Conservation (phyloP, 345 rosid genomes). For the Salix viminalis region DNA sequence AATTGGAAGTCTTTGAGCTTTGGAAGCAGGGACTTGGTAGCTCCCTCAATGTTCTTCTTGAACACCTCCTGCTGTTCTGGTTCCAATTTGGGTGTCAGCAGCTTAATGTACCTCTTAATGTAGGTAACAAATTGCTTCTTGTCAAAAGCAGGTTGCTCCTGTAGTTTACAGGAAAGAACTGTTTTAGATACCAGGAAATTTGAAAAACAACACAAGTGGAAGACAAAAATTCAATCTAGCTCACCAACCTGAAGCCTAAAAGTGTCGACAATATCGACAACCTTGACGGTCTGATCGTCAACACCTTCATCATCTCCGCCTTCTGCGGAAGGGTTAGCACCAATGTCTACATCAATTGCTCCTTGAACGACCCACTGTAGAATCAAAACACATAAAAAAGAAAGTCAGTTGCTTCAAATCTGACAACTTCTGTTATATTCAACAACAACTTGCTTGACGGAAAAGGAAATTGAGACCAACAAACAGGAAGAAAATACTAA, state of each 20-base stretch:
- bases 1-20: conserved; percentile 23
- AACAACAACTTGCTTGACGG: too few relatives aligned
- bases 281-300: conserved; percentile 25
- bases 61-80: conserved; percentile 17
- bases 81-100: conserved; percentile 20
- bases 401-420: too few relatives aligned
- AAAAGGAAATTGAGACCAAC: too few relatives aligned
- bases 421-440: too few relatives aligned
- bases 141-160: conserved; percentile 27
- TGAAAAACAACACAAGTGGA: too few relatives aligned
- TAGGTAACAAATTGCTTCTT: conserved; percentile 22
- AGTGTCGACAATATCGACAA: conserved; percentile 20
- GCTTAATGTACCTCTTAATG: conserved; percentile 21
- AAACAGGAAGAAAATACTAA: conserved; percentile 14
- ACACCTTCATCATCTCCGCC: conserved; percentile 24
- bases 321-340: conserved; percentile 27
- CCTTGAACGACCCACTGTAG: conserved; percentile 24
- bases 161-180: background rate
- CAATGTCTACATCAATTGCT: conserved; percentile 21
- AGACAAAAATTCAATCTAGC: background rate
- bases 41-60: conserved; percentile 22
- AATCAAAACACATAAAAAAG: background rate
- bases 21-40: conserved; percentile 19
- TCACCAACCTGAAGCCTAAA: conserved; percentile 22
- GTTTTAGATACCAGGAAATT: background rate